phyloP scores from a whole-genome alignment of 106 monocot genomes.

The Dioscorea zingiberensis region DNA sequence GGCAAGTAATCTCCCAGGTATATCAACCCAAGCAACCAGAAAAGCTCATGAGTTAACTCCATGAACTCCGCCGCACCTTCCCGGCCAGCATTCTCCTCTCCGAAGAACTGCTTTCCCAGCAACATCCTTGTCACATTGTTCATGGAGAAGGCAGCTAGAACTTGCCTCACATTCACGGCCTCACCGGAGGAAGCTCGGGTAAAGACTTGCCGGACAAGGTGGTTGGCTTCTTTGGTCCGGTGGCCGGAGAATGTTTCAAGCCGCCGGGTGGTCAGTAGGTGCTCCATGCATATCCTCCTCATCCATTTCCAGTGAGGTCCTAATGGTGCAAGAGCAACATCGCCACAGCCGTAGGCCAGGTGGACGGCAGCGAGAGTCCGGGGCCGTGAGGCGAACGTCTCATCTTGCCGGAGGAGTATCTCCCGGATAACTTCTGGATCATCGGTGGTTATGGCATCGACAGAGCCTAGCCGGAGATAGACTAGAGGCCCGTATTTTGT shows the following conservation, averaged over 20 bases:
- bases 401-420: conserved; percentile 76
- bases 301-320: conserved; percentile 83
- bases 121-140: conserved; percentile 97
- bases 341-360: conserved; percentile 71
- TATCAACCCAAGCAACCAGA: conserved; percentile 56
- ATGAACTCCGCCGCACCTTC: conserved; percentile 74
- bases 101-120: conserved; percentile 83
- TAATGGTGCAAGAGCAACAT: conserved; percentile 79
- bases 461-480: conserved; percentile 74
- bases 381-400: conserved; percentile 79
- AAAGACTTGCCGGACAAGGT: conserved; percentile 25
- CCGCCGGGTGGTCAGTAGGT: conserved; percentile 67
- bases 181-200: neutral
- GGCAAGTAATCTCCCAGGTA: conserved; percentile 85
- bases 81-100: conserved; percentile 14
- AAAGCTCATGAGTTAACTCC: conserved; percentile 74
- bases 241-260: conserved; percentile 65
- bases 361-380: conserved; percentile 57
- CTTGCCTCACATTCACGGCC: conserved; percentile 30
- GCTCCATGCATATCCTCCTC: conserved; percentile 91
- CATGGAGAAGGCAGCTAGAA: conserved; percentile 73
- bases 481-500: conserved; percentile 66
- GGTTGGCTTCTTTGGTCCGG: conserved; percentile 33
- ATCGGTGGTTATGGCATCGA: conserved; percentile 63
- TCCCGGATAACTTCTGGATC: conserved; percentile 81